Evolutionary conservation across 2,329 filamentous ascomycete species (phyloP).

Genomic region (Microdochium trichocladiopsis): DNA sequence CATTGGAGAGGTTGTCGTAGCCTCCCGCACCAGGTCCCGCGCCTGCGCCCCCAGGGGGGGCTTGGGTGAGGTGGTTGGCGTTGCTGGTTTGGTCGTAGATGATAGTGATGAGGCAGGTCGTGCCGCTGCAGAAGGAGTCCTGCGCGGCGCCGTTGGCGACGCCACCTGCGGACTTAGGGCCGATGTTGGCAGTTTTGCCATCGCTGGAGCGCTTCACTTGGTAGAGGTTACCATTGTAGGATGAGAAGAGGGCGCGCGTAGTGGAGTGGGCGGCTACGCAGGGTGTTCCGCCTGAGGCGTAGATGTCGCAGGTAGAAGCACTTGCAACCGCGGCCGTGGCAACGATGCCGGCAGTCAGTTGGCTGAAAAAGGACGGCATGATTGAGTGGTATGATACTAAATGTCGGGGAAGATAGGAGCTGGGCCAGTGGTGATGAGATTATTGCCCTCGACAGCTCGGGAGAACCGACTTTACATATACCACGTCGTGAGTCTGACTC

Average conservation of each 20-base stretch:
- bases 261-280: constrained; percentile 59
- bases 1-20: constrained; percentile 54
- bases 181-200: constrained; percentile 35
- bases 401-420: too few species aligned
- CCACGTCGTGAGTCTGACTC: too few species aligned
- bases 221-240: constrained; percentile 47
- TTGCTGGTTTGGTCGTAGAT: constrained; percentile 61
- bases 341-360: too few species aligned
- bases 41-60: constrained; percentile 47
- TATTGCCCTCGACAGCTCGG: too few species aligned
- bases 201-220: constrained; percentile 52
- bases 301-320: constrained; percentile 47
- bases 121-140: constrained; percentile 52
- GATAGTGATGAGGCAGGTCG: constrained; percentile 55
- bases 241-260: constrained; percentile 53
- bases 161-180: constrained; percentile 48
- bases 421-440: too few species aligned
- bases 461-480: too few species aligned
- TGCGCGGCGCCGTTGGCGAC: constrained; percentile 55
- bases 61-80: constrained; percentile 56
- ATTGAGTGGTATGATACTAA: too few species aligned
- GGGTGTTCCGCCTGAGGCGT: constrained; percentile 47
- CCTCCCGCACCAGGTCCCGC: constrained; percentile 46
- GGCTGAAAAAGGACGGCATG: too few species aligned
- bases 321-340: too few species aligned